phyloP scores from a whole-genome alignment of 331 rosid species.

The Cydonia oblonga region DNA sequence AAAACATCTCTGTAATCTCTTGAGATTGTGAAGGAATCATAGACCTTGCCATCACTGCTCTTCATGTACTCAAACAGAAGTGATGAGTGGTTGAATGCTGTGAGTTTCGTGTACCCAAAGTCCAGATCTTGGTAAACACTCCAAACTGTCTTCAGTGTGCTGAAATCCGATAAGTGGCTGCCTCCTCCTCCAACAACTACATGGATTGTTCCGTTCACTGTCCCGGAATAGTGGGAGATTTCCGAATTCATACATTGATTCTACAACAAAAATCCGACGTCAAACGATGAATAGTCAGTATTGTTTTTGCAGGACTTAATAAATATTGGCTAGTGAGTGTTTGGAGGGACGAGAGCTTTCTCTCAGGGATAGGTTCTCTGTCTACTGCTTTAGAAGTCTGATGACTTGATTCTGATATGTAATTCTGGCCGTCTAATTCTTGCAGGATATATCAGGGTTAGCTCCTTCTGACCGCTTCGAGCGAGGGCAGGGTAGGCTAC shows the following conservation, averaged over 20 bases:
- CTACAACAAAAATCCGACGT: not conserved
- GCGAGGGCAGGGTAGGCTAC: too few relatives aligned
- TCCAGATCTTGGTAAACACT: slow-evolving; percentile 12
- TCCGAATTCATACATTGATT: slow-evolving; percentile 16
- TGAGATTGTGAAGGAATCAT: slow-evolving; percentile 19
- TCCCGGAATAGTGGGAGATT: slow-evolving; percentile 5
- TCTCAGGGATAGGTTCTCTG: not conserved
- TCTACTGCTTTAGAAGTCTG: not conserved
- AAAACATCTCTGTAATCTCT: slow-evolving; percentile 19
- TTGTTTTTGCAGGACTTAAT: not conserved
- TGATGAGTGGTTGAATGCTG: slow-evolving; percentile 14
- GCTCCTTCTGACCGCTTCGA: too few relatives aligned
- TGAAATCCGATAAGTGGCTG: slow-evolving; percentile 9
- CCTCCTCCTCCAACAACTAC: slow-evolving; percentile 23
- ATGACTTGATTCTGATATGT: not conserved
- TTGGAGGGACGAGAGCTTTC: not conserved
- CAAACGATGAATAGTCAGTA: too few relatives aligned
- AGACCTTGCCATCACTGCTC: slow-evolving; percentile 18
- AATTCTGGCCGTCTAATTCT: not conserved
- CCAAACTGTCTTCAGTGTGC: slow-evolving; percentile 5
- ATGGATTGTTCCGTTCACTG: slow-evolving; percentile 22
- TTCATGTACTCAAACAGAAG: slow-evolving; percentile 18
- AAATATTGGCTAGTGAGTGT: not conserved
- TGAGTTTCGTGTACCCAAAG: slow-evolving; percentile 11
- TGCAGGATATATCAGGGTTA: too few relatives aligned